Percentiles rank a stretch among this genome's conserved stretches.
Evolutionary conservation across 805 yeast genomes (phyloP).

Genomic region (Metschnikowia matae): DNA sequence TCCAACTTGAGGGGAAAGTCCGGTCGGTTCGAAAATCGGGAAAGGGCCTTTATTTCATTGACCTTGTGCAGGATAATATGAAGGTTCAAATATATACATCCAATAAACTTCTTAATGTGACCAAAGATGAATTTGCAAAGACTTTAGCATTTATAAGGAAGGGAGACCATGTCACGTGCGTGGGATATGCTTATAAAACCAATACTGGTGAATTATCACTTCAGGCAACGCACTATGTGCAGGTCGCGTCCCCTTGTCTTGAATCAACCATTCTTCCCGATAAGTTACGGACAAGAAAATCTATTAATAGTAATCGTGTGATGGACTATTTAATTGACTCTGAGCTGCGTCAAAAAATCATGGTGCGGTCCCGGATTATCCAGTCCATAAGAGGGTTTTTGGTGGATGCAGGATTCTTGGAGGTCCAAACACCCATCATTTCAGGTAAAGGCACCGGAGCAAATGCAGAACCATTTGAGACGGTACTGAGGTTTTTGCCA

Average conservation of each 20-base stretch:
- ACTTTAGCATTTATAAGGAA: conserved; percentile 45
- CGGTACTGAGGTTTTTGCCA: conserved; percentile 41
- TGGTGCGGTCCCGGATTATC: conserved; percentile 54
- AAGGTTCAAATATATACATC: conserved; percentile 62
- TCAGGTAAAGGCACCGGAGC: conserved; percentile 82
- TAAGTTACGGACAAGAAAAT: conserved; percentile 48
- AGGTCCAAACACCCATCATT: conserved; percentile 86
- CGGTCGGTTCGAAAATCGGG: conserved; percentile 59
- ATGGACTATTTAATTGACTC: conserved; percentile 67
- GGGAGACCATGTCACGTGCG: conserved; percentile 68
- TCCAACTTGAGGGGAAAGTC: conserved; percentile 52
- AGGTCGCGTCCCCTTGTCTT: conserved; percentile 63
- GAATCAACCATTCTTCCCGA: conserved; percentile 50
- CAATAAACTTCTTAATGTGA: conserved; percentile 42
- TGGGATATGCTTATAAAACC: conserved; percentile 73
- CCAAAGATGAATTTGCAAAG: conserved; percentile 39
- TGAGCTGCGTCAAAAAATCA: conserved; percentile 42
- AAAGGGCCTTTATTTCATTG: conserved; percentile 65
- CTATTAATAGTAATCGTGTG: conserved; percentile 64
- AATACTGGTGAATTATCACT: conserved; percentile 76
- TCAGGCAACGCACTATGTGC: conserved; percentile 47
- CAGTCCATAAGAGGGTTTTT: conserved; percentile 56
- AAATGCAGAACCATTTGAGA: conserved; percentile 79
- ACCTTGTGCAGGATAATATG: conserved; percentile 55
- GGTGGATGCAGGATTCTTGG: conserved; percentile 54